A percentile compares a stretch with the other conserved stretches of the same genome.
These are phyloP conservation scores for Staphylotrichum tortipilum DNA, from an alignment of 495 filamentous ascomycete genomes.

Conservation along the genomic window DNA sequence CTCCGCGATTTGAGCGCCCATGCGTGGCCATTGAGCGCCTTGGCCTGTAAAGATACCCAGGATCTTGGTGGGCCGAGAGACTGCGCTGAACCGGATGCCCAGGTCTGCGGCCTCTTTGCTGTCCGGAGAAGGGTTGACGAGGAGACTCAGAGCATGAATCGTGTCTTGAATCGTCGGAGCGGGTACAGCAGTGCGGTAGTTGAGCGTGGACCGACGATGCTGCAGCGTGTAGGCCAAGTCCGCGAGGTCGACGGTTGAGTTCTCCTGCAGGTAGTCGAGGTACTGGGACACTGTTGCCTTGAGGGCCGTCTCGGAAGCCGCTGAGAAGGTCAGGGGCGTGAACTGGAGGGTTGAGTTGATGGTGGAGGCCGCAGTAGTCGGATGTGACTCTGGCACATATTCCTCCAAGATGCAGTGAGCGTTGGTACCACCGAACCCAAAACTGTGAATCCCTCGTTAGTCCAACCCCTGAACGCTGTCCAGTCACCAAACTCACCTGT, in stretches of 20 bases:
- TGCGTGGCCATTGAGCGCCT: constrained; percentile 32
- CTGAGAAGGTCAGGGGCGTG: neutral
- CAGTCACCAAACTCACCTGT: neutral
- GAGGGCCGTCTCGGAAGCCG: neutral
- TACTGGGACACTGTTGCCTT: neutral
- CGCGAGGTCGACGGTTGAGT: neutral
- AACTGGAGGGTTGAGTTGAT: neutral
- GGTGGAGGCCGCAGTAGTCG: too few species aligned
- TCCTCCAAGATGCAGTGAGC: neutral
- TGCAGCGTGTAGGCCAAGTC: neutral
- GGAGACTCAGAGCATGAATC: neutral
- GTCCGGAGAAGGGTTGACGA: too few species aligned
- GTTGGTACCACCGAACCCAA: neutral
- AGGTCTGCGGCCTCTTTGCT: neutral
- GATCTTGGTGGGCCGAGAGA: constrained; percentile 11
- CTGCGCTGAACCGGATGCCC: neutral
- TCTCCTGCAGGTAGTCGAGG: neutral
- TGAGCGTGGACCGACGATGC: neutral
- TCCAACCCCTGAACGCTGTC: too few species aligned
- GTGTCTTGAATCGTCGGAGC: neutral
- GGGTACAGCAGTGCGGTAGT: neutral
- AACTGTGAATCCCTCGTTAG: too few species aligned
- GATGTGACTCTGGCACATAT: neutral
- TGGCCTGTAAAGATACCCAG: constrained; percentile 21
- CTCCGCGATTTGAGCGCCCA: constrained; percentile 29